Conservation (phyloP, 441 rosid species). For the Brassica hybrid region DNA sequence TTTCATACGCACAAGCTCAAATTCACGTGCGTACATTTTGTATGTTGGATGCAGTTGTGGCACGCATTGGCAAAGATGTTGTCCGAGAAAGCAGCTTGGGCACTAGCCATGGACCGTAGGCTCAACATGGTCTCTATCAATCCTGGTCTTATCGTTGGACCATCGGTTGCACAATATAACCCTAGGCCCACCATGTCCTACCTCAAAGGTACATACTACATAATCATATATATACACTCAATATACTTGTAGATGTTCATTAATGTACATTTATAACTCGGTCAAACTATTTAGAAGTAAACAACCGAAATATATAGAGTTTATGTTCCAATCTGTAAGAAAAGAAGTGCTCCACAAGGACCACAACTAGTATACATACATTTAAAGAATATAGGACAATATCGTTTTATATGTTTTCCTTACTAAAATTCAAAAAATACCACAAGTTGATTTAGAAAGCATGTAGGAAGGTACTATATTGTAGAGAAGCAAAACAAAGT, state of each 20-base stretch:
- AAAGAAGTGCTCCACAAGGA: background rate
- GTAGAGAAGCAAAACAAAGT: background rate
- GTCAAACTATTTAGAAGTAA: background rate
- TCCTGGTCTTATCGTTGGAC: slow-evolving; percentile 77
- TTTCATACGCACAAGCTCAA: slow-evolving; percentile 1
- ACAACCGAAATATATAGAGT: slow-evolving; percentile 1
- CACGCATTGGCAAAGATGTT: slow-evolving; percentile 76
- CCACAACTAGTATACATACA: background rate
- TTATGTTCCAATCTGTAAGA: background rate
- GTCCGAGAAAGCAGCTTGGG: slow-evolving; percentile 90
- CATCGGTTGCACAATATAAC: slow-evolving; percentile 74
- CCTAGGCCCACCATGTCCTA: slow-evolving; percentile 70
- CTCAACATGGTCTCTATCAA: slow-evolving; percentile 86
- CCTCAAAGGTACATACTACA: slow-evolving; percentile 64
- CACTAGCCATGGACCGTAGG: slow-evolving; percentile 81
- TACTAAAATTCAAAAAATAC: background rate
- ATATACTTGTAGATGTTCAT: background rate
- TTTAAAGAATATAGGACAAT: background rate
- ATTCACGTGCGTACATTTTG: slow-evolving; percentile 17
- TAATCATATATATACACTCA: background rate
- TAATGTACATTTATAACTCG: background rate
- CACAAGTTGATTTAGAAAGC: background rate
- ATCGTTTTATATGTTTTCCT: background rate
- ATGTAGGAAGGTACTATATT: background rate
- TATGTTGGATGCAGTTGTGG: slow-evolving; percentile 63